Conservation (phyloP, 2,329 filamentous ascomycete species). For the Zopfia rhizophila region DNA sequence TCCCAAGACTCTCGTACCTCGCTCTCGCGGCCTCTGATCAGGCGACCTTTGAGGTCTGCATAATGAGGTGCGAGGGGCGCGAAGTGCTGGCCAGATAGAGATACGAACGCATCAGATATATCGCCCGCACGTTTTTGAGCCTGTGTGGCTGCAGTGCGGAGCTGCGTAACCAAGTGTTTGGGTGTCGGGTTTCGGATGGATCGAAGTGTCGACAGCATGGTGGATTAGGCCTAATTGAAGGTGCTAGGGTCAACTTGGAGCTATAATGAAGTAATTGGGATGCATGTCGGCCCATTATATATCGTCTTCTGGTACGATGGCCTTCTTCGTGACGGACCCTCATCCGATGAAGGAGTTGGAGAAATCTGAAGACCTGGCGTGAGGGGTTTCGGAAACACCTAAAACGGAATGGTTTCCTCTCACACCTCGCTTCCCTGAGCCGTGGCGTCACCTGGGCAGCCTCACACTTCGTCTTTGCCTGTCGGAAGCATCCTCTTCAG, state of each 20-base stretch:
- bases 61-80: conserved; percentile 57
- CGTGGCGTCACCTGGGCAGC: conserved; percentile 1
- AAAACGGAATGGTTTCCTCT: conserved; percentile 26
- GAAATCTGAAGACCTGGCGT: conserved; percentile 3
- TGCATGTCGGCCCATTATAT: conserved; percentile 16
- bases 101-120: conserved; percentile 62
- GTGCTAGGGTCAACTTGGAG: conserved; percentile 11
- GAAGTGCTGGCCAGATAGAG: conserved; percentile 59
- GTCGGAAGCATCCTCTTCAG: too few species aligned
- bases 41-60: conserved; percentile 56
- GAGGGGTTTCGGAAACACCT: conserved; percentile 16
- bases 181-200: conserved; percentile 33
- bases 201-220: conserved; percentile 42
- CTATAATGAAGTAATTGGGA: background rate
- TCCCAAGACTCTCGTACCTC: conserved; percentile 59
- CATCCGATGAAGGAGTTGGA: conserved; percentile 4
- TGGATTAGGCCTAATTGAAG: conserved; percentile 13
- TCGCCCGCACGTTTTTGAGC: conserved; percentile 59
- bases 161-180: conserved; percentile 29
- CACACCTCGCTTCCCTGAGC: conserved; percentile 2
- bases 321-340: conserved; percentile 21
- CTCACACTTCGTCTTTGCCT: too few species aligned
- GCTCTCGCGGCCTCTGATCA: conserved; percentile 61
- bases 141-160: conserved; percentile 42
- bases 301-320: conserved; percentile 23